Base-by-base conservation (phyloP, 2,329 filamentous ascomycete genomes). In the Malbranchea cinnamomea region DNA sequence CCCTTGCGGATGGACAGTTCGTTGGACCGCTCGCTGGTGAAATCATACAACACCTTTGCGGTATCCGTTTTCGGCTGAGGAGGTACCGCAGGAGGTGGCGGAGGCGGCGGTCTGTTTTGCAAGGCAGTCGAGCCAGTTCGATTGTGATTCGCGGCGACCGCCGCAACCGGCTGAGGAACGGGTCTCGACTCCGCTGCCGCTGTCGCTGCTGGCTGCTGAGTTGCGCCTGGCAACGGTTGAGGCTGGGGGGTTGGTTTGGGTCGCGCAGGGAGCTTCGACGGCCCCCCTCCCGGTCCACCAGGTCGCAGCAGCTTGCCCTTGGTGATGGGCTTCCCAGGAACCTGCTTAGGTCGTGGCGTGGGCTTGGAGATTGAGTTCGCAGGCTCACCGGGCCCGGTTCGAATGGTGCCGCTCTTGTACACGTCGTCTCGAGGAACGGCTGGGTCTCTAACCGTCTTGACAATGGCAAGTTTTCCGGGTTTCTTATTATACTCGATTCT, bases 401-500 rank as follows among this genome's bases (percentile, higher is more conserved):
- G 89, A 31, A 98, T 74, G 10, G 77, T 77, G 36, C 81, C 76
- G 52, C 84, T 94, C 69, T 98, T 98, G 65, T 98, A 98, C 39
- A 74, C 70, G 54, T 98, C 89, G 27, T 75, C 75, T 30, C 67
- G 56, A 3, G 67, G 60, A 30, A 78, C 68, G 30, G 74, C 70
- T 0, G 85, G 75, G 50, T 98, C 89, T 57, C 92, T 93, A 37
- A 92, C 49, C 6, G 81, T 81, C 61, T 95, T 95, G 48, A 98
- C 79, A 4, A 74, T 59, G 31, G 87, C 79, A 53, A 82, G 69
- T 61, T 98, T 98, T 32, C 82, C 82, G 1, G 89, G 89, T 58
- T 98, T 98, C 68, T 95, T 98, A 49, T 87, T 85, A 56, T 93
- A 98, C 51, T 93, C 82, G 43, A 98, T 85, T 4, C 60, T 67